These are phyloP conservation scores for Triangularia verruculosa DNA, from an alignment of 2,329 filamentous ascomycete species.

Conservation along the genomic window DNA sequence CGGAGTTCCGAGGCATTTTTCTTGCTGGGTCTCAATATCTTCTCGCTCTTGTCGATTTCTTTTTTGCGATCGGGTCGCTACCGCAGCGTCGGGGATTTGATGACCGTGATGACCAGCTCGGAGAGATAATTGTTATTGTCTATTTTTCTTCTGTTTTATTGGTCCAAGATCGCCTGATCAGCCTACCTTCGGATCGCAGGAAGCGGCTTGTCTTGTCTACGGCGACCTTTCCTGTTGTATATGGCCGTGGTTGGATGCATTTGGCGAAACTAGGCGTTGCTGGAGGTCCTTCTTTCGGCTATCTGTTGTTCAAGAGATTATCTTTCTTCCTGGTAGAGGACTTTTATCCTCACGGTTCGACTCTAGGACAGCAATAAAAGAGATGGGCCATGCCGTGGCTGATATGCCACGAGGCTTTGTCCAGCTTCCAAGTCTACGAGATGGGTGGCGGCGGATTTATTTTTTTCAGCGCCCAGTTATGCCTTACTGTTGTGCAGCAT, in stretches of 20 bases:
- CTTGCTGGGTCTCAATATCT: neutral
- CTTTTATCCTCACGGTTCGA: neutral
- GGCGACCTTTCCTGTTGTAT: neutral
- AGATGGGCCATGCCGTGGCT: neutral
- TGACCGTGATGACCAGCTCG: slow-evolving; percentile 15
- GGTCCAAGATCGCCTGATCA: neutral
- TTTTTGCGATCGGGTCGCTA: neutral
- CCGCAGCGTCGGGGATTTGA: slow-evolving; percentile 4
- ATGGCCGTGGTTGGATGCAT: neutral
- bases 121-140: slow-evolving; percentile 11
- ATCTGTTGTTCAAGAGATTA: neutral
- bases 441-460: neutral
- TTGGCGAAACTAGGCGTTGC: neutral
- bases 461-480: neutral
- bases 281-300: neutral
- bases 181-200: neutral
- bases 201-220: neutral
- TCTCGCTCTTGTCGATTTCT: neutral
- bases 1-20: slow-evolving; percentile 1
- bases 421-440: neutral
- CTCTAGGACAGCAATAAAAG: neutral
- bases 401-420: neutral
- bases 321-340: neutral
- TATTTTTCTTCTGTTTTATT: slow-evolving; percentile 5
- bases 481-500: slow-evolving; percentile 6